phyloP scores from a whole-genome alignment of 768 basidiomycete species.

The Auriscalpium microsporum region DNA sequence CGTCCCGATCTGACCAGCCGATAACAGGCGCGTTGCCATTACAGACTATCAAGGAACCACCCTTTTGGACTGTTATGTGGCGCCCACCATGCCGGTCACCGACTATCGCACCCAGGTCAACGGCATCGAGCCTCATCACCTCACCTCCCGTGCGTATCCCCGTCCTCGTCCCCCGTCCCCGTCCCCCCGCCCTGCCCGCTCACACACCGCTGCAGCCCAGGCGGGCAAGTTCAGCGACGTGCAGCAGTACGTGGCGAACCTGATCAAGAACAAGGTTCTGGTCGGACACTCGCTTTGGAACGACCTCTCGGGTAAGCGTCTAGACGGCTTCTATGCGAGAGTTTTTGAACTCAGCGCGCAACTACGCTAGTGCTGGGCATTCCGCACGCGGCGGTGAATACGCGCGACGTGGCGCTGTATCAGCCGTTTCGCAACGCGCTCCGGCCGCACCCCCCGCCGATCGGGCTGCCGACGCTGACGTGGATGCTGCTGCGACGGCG shows the following conservation, averaged over 20 bases:
- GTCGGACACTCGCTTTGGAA: constrained; percentile 77
- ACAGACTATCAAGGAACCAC: constrained; percentile 38
- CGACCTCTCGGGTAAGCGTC: constrained; percentile 59
- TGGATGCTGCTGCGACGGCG: constrained; percentile 79
- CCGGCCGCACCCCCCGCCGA: constrained; percentile 52
- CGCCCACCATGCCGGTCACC: constrained; percentile 57
- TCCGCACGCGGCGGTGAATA: constrained; percentile 68
- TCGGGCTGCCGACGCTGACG: constrained; percentile 71
- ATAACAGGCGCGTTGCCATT: constrained; percentile 33
- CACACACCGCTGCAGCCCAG: constrained; percentile 28
- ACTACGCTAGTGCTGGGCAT: constrained; percentile 71
- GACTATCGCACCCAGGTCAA: constrained; percentile 68
- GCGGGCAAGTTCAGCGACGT: constrained; percentile 51
- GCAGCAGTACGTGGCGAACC: constrained; percentile 55
- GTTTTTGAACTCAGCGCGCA: constrained; percentile 5
- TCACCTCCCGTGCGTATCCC: constrained; percentile 29
- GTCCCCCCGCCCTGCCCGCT: too few species aligned
- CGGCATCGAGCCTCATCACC: constrained; percentile 37
- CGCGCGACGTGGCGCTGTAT: constrained; percentile 76
- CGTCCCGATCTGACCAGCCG: neutral
- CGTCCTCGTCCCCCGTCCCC: too few species aligned
- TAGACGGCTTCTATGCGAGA: constrained; percentile 3
- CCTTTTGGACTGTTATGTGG: constrained; percentile 57
- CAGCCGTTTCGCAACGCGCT: constrained; percentile 72
- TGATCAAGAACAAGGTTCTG: constrained; percentile 62